Conservation (phyloP, 2,329 filamentous ascomycete genomes). For the Tolypocladium paradoxum region DNA sequence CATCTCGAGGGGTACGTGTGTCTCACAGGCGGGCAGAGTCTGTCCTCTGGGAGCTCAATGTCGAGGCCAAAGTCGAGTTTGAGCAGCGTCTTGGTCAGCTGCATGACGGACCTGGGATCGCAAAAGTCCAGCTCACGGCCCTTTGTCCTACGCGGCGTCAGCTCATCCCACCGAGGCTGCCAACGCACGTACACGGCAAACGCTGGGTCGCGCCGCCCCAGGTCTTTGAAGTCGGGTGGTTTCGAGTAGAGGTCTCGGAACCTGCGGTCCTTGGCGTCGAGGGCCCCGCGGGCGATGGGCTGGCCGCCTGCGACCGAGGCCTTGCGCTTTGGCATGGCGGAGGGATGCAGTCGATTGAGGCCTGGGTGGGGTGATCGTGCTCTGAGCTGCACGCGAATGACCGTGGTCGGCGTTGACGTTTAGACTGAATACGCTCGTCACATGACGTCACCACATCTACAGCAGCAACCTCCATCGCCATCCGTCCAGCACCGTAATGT, state of each 20-base stretch:
- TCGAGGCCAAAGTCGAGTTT: slow-evolving; percentile 62
- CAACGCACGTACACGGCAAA: slow-evolving; percentile 29
- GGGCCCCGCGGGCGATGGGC: neutral
- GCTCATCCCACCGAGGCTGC: neutral
- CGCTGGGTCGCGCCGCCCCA: slow-evolving; percentile 28
- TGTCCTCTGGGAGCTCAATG: slow-evolving; percentile 62
- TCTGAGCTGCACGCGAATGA: too few species aligned
- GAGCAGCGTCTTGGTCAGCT: slow-evolving; percentile 70
- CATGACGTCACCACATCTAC: too few species aligned
- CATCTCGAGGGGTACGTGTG: neutral
- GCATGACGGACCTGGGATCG: slow-evolving; percentile 65
- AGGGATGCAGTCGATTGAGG: too few species aligned
- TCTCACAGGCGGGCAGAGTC: slow-evolving; percentile 74
- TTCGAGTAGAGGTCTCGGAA: slow-evolving; percentile 29
- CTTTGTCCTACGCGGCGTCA: slow-evolving; percentile 10
- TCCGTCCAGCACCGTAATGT: slow-evolving; percentile 37
- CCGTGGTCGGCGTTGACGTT: too few species aligned
- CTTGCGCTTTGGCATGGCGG: neutral
- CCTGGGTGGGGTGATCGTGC: too few species aligned
- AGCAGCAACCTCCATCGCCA: slow-evolving; percentile 47
- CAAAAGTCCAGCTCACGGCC: slow-evolving; percentile 63
- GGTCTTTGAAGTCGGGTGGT: slow-evolving; percentile 31
- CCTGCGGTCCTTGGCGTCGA: slow-evolving; percentile 13
- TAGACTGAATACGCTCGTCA: too few species aligned
- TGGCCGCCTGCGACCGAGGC: neutral